Base-by-base conservation (phyloP, 1,139 yeast genomes). In the Suhomyces choctaworum region DNA sequence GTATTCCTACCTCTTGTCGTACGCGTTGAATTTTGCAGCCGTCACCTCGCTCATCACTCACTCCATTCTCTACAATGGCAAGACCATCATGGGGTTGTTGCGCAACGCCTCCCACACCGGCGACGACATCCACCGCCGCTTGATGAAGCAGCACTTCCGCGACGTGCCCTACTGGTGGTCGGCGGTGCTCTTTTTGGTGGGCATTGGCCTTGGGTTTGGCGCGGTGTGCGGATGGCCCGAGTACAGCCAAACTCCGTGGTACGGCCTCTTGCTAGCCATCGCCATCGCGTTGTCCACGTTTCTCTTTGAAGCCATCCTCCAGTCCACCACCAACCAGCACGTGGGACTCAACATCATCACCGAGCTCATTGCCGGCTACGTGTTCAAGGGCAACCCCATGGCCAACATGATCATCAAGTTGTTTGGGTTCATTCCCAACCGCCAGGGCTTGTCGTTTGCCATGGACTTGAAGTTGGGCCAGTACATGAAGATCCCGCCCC, bases 101-200 rank as follows among this genome's bases (percentile, higher is more conserved):
- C 56, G 36, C 32, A 50, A 58, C 37, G 44, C 57, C 2, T 53
- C 51, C 8, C 54, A 55, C 29, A 64, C 64, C 11, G 66, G 67
- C 6, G 54, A 56, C 25, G 74, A 68, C 41, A 62, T 68, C 25
- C 74, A 67, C 50, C 54, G 57, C 41, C 55, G 74, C 37, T 50
- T 62, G 31, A 62, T 62, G 55, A 54, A 58, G 43, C 49, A 51
- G 19, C 56, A 57, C 34, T 66, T 62, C 42, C 58, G 56, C 31
- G 66, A 63, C 35, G 65, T 64, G 5, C 72, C 73, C 3, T 60
- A 56, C 30, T 64, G 70, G 65, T 67, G 72, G 72, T 64, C 61
- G 38, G 49, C 42, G 1, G 36, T 56, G 2, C 44, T 65, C 6
- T 65, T 64, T 37, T 50, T 52, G 12, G 40, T 60, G 9, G 50